These are phyloP conservation scores for Agroathelia rolfsii DNA, from an alignment of 1,284 basidiomycete genomes.

Conservation along the genomic window DNA sequence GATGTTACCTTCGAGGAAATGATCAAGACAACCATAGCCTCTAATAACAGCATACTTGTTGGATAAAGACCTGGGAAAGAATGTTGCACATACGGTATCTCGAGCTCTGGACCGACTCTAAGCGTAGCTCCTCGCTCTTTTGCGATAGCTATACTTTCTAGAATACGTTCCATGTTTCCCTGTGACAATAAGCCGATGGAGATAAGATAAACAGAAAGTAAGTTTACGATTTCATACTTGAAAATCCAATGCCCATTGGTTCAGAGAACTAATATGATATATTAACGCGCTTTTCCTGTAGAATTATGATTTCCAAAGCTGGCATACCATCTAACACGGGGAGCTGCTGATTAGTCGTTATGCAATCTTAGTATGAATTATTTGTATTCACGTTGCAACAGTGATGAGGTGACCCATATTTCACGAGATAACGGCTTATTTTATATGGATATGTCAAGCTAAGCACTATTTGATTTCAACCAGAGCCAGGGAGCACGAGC, in stretches of 20 bases:
- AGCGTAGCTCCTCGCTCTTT: slow-evolving; percentile 85
- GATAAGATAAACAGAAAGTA: too few species aligned
- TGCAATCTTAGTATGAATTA: slow-evolving; percentile 2
- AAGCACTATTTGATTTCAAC: too few species aligned
- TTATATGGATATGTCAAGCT: too few species aligned
- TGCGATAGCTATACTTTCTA: slow-evolving; percentile 81
- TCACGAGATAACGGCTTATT: too few species aligned
- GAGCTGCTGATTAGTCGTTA: too few species aligned
- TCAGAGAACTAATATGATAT: slow-evolving; percentile 61
- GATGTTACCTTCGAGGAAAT: slow-evolving; percentile 72
- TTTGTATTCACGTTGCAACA: slow-evolving; percentile 53
- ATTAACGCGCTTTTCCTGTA: neutral
- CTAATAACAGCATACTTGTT: slow-evolving; percentile 27
- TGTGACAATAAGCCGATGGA: too few species aligned
- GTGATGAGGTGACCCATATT: slow-evolving; percentile 84
- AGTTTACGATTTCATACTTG: slow-evolving; percentile 43
- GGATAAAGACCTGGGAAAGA: neutral
- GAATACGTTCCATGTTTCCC: slow-evolving; percentile 89
- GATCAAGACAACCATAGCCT: slow-evolving; percentile 92
- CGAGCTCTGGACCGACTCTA: slow-evolving; percentile 97
- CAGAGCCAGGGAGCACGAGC: too few species aligned
- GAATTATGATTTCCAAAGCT: neutral
- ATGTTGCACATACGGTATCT: slow-evolving; percentile 71
- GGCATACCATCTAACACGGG: slow-evolving; percentile 31
- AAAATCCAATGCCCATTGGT: slow-evolving; percentile 96